Evolutionary conservation across 768 basidiomycete species (phyloP).

Genomic region (Termitomyces sp.): DNA sequence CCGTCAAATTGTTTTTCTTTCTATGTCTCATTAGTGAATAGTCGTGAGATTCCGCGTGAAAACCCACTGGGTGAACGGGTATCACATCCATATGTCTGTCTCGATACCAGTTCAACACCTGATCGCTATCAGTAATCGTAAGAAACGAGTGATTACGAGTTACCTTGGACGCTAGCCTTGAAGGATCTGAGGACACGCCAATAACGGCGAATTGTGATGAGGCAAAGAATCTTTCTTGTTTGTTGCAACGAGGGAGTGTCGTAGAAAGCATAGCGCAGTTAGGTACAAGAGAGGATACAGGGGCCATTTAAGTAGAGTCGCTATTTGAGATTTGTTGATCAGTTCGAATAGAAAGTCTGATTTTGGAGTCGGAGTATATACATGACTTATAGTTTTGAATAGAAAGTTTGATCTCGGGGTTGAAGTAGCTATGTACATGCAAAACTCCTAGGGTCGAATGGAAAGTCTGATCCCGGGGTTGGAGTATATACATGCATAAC

Average conservation of each 20-base stretch:
- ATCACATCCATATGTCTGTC: conserved; percentile 15
- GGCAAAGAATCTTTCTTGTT: conserved; percentile 14
- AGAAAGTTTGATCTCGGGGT: conserved; percentile 10
- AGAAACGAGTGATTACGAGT: neutral
- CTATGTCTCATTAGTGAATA: neutral
- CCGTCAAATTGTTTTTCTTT: conserved; percentile 12
- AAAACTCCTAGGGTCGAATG: conserved; percentile 1
- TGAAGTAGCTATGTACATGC: neutral
- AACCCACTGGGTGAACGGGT: conserved; percentile 13
- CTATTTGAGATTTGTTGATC: neutral
- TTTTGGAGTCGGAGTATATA: conserved; percentile 1
- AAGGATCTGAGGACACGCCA: conserved; percentile 14
- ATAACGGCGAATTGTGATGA: conserved; percentile 16
- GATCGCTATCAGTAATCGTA: neutral
- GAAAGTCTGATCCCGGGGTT: conserved; percentile 10
- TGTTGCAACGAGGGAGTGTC: neutral
- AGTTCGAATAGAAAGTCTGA: conserved; percentile 6
- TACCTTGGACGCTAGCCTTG: conserved; percentile 13
- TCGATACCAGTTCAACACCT: conserved; percentile 15
- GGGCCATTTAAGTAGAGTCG: neutral
- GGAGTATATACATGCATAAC: neutral
- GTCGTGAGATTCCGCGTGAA: neutral
- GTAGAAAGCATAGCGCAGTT: conserved; percentile 1
- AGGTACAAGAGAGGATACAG: neutral
- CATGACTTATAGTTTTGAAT: neutral